Percentiles rank a stretch among this genome's conserved stretches.
These are phyloP conservation scores for Eragrostis tef DNA, from an alignment of 202 grass and related monocot genomes.

Conservation along the genomic window DNA sequence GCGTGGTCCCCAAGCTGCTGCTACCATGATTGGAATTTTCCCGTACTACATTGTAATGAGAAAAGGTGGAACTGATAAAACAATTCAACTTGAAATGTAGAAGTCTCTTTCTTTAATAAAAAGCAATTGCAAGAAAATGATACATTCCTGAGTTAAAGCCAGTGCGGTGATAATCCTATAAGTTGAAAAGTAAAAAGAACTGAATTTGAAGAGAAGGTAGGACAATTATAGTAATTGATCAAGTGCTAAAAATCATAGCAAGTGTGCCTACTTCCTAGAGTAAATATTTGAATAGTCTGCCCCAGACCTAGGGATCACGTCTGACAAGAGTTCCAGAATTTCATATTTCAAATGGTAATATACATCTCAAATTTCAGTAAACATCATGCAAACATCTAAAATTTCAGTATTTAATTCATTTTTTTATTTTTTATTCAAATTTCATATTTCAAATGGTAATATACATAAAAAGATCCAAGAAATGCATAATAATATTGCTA, in stretches of 20 bases:
- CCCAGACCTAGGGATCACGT: neutral
- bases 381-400: too few relatives aligned
- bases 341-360: too few relatives aligned
- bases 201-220: neutral
- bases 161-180: neutral
- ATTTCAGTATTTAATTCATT: too few relatives aligned
- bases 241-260: neutral
- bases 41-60: conserved; percentile 40
- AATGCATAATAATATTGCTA: too few relatives aligned
- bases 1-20: conserved; percentile 37
- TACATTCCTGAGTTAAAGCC: neutral
- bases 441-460: neutral
- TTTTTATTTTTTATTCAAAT: too few relatives aligned
- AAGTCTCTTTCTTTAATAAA: neutral
- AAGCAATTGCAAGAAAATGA: neutral
- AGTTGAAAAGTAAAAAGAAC: neutral
- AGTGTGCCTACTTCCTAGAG: neutral
- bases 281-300: neutral
- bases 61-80: neutral
- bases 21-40: conserved; percentile 32
- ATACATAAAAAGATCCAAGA: neutral
- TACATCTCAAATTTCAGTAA: too few relatives aligned
- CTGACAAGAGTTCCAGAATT: neutral
- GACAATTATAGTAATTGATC: neutral
- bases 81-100: neutral